These are phyloP conservation scores for Magnusiomyces ingens DNA, from an alignment of 1,139 yeast species.

Conservation along the genomic window DNA sequence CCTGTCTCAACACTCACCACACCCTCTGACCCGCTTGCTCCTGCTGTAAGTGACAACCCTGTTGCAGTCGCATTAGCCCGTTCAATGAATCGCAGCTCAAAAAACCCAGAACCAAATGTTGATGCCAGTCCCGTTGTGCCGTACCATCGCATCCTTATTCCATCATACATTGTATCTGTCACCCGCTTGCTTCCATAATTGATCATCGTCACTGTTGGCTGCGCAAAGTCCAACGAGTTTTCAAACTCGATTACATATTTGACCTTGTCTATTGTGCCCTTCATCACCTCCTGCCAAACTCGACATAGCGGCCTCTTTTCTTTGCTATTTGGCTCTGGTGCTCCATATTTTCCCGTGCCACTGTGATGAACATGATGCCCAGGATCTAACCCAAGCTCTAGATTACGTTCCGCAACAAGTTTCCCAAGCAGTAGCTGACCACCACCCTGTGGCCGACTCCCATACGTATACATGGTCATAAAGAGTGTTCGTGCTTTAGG, in stretches of 20 bases:
- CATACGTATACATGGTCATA: constrained; percentile 13
- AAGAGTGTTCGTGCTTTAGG: constrained; percentile 7
- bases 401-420: neutral
- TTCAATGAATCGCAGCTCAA: constrained; percentile 17
- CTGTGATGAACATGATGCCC: no score
- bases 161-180: constrained; percentile 17
- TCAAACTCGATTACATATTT: constrained; percentile 13
- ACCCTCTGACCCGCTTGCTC: no score
- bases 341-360: no score
- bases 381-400: neutral
- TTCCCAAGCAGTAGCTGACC: neutral
- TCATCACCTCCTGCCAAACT: constrained; percentile 14
- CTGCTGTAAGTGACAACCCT: neutral
- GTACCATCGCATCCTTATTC: constrained; percentile 18
- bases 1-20: no score
- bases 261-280: constrained; percentile 9
- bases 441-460: neutral
- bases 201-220: constrained; percentile 15
- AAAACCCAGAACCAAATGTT: constrained; percentile 21
- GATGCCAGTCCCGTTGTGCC: constrained; percentile 23
- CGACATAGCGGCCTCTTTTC: constrained; percentile 10
- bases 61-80: constrained; percentile 1
- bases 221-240: constrained; percentile 10
- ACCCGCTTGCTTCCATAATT: constrained; percentile 18
- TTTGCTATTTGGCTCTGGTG: neutral